Evolutionary conservation across 140 eudicot species (phyloP).

Genomic region (Ambrosia hybrid): DNA sequence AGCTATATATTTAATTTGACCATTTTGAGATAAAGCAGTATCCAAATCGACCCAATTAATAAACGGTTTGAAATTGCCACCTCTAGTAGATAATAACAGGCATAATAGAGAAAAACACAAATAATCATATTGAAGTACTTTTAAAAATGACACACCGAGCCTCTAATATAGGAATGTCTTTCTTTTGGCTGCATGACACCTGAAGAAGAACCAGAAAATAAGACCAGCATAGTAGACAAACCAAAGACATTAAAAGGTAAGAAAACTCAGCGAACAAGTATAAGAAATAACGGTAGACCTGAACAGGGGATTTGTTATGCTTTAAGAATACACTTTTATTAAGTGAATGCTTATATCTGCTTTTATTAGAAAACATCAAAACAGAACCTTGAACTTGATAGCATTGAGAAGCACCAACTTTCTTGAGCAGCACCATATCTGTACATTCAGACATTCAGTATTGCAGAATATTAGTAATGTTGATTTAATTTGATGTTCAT

Average conservation of each 20-base stretch:
- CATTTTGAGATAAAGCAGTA: background rate
- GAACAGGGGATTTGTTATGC: constrained; percentile 41
- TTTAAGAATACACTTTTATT: constrained; percentile 27
- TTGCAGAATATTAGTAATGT: too few species aligned
- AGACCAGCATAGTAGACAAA: constrained; percentile 2
- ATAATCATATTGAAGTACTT: constrained; percentile 34
- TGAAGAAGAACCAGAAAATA: constrained; percentile 25
- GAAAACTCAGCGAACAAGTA: constrained; percentile 11
- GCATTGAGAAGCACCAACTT: constrained; percentile 31
- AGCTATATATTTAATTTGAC: background rate
- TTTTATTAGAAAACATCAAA: constrained; percentile 30
- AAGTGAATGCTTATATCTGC: constrained; percentile 31
- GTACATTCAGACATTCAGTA: background rate
- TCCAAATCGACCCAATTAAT: background rate
- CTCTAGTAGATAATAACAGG: constrained; percentile 4
- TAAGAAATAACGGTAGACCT: constrained; percentile 34
- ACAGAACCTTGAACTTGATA: constrained; percentile 40
- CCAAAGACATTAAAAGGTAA: background rate
- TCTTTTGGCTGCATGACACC: constrained; percentile 66
- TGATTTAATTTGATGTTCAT: too few species aligned
- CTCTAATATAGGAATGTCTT: constrained; percentile 51
- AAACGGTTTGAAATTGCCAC: background rate
- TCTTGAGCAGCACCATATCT: constrained; percentile 46
- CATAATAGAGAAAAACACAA: constrained; percentile 20
- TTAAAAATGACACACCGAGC: constrained; percentile 51